Percentiles rank a stretch among this genome's conserved stretches.
Conservation (phyloP, 805 yeast species). For the Lachancea nothofagi region DNA sequence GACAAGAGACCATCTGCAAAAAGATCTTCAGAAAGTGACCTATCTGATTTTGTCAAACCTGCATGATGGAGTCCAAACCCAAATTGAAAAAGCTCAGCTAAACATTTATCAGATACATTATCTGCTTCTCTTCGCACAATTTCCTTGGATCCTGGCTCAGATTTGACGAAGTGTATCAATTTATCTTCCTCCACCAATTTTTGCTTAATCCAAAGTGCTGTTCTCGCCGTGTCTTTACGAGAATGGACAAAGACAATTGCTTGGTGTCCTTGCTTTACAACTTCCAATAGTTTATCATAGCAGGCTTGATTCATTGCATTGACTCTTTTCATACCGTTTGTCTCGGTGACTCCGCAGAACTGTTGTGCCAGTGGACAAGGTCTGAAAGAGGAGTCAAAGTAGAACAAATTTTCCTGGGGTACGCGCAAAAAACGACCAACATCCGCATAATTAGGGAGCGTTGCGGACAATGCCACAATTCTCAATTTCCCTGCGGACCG, state of each 20-base stretch:
- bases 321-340: conserved; percentile 67
- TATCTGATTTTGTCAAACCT: conserved; percentile 67
- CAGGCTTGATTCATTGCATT: conserved; percentile 90
- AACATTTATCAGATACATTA: conserved; percentile 44
- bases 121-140: conserved; percentile 61
- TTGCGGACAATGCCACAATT: conserved; percentile 84
- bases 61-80: conserved; percentile 94
- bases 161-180: conserved; percentile 39
- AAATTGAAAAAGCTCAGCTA: conserved; percentile 54
- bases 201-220: conserved; percentile 70
- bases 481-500: conserved; percentile 49
- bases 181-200: conserved; percentile 53
- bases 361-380: conserved; percentile 92
- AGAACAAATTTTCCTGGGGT: conserved; percentile 58
- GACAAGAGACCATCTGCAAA: conserved; percentile 86
- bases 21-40: conserved; percentile 74
- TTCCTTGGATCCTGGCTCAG: conserved; percentile 52
- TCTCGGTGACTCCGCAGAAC: conserved; percentile 82
- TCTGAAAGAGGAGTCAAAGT: conserved; percentile 75
- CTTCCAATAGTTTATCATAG: conserved; percentile 68
- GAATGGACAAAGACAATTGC: conserved; percentile 90
- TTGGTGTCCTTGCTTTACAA: conserved; percentile 61
- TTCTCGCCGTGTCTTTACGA: conserved; percentile 80
- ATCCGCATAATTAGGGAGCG: conserved; percentile 82
- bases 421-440: conserved; percentile 80